Evolutionary conservation across 179 eudicot genomes (phyloP).

Genomic region (Nepenthes alata): DNA sequence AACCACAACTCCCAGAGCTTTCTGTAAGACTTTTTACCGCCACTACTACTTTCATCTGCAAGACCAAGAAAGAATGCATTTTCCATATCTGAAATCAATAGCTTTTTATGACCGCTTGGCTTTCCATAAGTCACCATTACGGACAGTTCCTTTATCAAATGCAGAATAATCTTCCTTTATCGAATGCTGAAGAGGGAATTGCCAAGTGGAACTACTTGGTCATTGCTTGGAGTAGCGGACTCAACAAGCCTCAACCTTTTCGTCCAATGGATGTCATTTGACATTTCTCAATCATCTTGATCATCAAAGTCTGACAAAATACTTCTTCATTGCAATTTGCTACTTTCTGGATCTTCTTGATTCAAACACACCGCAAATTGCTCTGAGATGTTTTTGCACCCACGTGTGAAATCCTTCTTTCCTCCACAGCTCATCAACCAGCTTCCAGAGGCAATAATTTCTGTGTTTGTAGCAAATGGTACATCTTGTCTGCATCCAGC

Average conservation of each 20-base stretch:
- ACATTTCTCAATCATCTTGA: conserved; percentile 11
- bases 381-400: conserved; percentile 16
- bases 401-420: conserved; percentile 15
- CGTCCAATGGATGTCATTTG: not conserved
- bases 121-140: too few species aligned
- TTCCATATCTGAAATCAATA: too few species aligned
- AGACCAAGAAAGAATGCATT: too few species aligned
- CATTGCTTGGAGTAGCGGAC: conserved; percentile 14
- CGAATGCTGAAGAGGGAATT: not conserved
- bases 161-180: too few species aligned
- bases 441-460: conserved; percentile 13
- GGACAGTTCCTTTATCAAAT: too few species aligned
- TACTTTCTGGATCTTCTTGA: conserved; percentile 12
- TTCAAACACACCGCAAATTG: conserved; percentile 16
- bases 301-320: conserved; percentile 46
- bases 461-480: conserved; percentile 10
- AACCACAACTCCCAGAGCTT: too few species aligned
- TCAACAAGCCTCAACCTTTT: conserved; percentile 22
- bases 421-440: conserved; percentile 7
- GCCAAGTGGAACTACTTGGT: conserved; percentile 32
- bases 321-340: conserved; percentile 23
- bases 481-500: conserved; percentile 14
- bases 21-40: too few species aligned
- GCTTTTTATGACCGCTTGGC: too few species aligned
- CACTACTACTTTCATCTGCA: too few species aligned